phyloP scores from a whole-genome alignment of 1,139 yeast genomes.

The Debaryomyces robertsiae region DNA sequence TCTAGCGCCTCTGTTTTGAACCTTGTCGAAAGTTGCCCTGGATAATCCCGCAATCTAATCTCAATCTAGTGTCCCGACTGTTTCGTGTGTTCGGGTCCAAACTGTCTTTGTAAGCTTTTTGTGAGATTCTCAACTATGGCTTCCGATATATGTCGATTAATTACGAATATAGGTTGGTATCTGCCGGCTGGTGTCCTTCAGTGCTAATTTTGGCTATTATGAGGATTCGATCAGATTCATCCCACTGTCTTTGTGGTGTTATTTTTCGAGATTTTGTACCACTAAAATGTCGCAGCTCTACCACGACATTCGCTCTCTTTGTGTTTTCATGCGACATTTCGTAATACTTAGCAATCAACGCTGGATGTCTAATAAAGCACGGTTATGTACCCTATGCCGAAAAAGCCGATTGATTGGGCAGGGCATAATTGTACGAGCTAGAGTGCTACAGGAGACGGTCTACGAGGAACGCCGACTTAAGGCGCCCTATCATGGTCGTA shows the following conservation, averaged over 20 bases:
- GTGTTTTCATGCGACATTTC: no score
- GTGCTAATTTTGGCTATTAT: conserved; percentile 2
- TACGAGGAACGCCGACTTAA: no score
- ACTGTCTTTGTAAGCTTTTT: conserved; percentile 1
- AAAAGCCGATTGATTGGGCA: no score
- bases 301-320: not conserved
- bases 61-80: not conserved
- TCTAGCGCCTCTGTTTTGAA: no score
- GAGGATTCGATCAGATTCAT: conserved; percentile 7
- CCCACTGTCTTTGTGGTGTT: conserved; percentile 1
- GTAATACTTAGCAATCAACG: no score
- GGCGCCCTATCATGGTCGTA: no score
- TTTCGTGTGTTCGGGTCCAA: conserved; percentile 1
- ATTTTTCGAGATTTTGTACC: not conserved
- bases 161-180: conserved; percentile 1
- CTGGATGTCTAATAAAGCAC: no score
- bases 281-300: not conserved
- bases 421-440: no score
- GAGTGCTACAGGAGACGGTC: no score
- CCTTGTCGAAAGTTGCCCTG: not conserved
- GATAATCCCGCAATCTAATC: conserved; percentile 3
- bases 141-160: conserved; percentile 1
- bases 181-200: conserved; percentile 3
- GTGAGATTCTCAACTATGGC: not conserved
- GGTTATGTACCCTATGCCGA: no score